A percentile compares a stretch with the other conserved stretches of the same genome.
phyloP scores from a whole-genome alignment of 1,284 basidiomycete species.

The Trichosporon sp. region DNA sequence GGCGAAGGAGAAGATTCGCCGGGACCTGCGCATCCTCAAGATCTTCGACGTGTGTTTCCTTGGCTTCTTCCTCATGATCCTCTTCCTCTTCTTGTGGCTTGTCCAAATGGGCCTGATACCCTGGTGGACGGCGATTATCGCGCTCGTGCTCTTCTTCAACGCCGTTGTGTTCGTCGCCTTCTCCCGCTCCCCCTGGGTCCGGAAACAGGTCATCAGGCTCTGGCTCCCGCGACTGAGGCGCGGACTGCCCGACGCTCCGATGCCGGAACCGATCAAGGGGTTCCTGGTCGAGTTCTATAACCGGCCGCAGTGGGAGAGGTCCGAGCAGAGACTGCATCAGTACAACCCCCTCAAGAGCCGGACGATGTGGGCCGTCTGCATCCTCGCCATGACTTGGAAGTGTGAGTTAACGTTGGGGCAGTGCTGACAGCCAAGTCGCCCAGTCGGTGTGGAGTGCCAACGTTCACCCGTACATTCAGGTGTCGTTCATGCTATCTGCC shows the following conservation, averaged over 20 bases:
- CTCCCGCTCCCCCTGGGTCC: conserved; percentile 28
- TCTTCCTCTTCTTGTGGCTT: conserved; percentile 56
- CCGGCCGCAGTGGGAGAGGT: neutral
- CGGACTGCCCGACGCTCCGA: conserved; percentile 50
- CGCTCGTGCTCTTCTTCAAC: conserved; percentile 56
- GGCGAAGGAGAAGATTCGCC: conserved; percentile 21
- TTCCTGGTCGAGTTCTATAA: neutral
- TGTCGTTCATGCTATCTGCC: conserved; percentile 53
- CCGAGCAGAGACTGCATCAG: neutral
- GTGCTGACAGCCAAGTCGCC: conserved; percentile 37
- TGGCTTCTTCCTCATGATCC: conserved; percentile 49
- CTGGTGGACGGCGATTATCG: conserved; percentile 51
- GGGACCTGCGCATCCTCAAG: conserved; percentile 33
- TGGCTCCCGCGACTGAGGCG: conserved; percentile 39
- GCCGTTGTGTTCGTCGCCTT: conserved; percentile 51
- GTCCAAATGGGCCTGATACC: conserved; percentile 41
- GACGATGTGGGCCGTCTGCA: conserved; percentile 40
- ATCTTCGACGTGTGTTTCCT: conserved; percentile 56
- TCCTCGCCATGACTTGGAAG: conserved; percentile 52
- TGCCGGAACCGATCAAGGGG: conserved; percentile 42
- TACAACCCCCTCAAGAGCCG: neutral
- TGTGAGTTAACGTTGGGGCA: conserved; percentile 51
- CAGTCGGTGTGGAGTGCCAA: conserved; percentile 51
- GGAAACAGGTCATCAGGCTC: neutral
- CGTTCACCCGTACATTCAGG: conserved; percentile 51